Evolutionary conservation across 1,284 basidiomycete species (phyloP).

Genomic region (Bondarzewia mesenterica): DNA sequence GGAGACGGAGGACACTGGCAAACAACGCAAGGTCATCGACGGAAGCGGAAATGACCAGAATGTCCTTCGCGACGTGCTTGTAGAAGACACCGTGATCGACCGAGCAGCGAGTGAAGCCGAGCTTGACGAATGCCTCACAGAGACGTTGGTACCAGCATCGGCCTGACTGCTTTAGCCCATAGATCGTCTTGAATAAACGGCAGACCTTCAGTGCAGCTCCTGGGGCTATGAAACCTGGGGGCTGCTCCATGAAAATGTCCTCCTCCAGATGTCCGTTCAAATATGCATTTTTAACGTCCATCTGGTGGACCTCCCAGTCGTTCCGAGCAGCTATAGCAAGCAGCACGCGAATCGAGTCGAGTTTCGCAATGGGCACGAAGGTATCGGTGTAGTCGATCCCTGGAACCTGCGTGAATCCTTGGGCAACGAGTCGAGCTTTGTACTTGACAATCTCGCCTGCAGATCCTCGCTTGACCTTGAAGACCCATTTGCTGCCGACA

Average conservation of each 20-base stretch:
- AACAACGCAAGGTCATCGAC: conserved; percentile 23
- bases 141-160: not conserved
- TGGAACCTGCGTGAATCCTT: conserved; percentile 4
- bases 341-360: conserved; percentile 17
- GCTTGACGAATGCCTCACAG: not conserved
- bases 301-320: conserved; percentile 16
- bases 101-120: not conserved
- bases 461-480: conserved; percentile 23
- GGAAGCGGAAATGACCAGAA: conserved; percentile 18
- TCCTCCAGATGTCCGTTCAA: conserved; percentile 1
- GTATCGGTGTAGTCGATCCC: conserved; percentile 27
- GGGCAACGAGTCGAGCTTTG: conserved; percentile 14
- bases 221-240: not conserved
- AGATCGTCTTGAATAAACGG: not conserved
- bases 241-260: conserved; percentile 7
- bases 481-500: conserved; percentile 24
- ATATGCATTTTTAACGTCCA: conserved; percentile 5
- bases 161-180: conserved; percentile 4
- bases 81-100: not conserved
- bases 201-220: not conserved
- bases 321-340: conserved; percentile 17
- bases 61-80: not conserved
- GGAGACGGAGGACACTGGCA: not conserved
- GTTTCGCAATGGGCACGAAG: conserved; percentile 13
- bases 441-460: conserved; percentile 19